phyloP scores from a whole-genome alignment of 306 rosid species.

The Calophaca sinica region DNA sequence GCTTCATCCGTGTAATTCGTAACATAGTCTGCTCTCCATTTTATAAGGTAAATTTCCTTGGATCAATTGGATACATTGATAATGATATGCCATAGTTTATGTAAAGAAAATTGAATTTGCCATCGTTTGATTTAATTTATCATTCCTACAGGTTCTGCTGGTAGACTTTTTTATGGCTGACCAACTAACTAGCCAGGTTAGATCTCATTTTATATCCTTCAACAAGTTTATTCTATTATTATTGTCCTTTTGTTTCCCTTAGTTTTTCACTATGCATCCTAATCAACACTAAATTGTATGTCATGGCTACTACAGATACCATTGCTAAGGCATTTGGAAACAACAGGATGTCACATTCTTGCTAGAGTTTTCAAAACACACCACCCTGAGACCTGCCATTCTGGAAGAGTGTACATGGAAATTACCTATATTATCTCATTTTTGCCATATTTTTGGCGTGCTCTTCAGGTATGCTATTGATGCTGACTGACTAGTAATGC shows the following conservation, averaged over 20 bases:
- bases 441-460: conserved; percentile 91
- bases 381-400: conserved; percentile 57
- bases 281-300: conserved; percentile 23
- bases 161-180: conserved; percentile 97
- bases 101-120: conserved; percentile 1
- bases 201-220: background rate
- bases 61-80: background rate
- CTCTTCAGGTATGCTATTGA: conserved; percentile 66
- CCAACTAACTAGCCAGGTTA: conserved; percentile 98
- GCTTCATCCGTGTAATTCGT: conserved; percentile 79
- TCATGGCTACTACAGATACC: conserved; percentile 58
- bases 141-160: conserved; percentile 49
- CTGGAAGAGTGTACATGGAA: conserved; percentile 66
- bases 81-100: background rate
- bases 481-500: too few relatives aligned
- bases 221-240: conserved; percentile 3
- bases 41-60: conserved; percentile 64
- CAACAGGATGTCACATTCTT: conserved; percentile 72
- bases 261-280: background rate
- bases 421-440: conserved; percentile 75
- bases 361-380: conserved; percentile 59
- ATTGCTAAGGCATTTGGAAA: conserved; percentile 79
- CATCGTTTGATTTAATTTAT: conserved; percentile 8
- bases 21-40: conserved; percentile 85
- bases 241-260: background rate